A percentile compares a stretch with the other conserved stretches of the same genome.
phyloP scores from a whole-genome alignment of 352 stramenopile species.

The Globisporangium takayamanum region DNA sequence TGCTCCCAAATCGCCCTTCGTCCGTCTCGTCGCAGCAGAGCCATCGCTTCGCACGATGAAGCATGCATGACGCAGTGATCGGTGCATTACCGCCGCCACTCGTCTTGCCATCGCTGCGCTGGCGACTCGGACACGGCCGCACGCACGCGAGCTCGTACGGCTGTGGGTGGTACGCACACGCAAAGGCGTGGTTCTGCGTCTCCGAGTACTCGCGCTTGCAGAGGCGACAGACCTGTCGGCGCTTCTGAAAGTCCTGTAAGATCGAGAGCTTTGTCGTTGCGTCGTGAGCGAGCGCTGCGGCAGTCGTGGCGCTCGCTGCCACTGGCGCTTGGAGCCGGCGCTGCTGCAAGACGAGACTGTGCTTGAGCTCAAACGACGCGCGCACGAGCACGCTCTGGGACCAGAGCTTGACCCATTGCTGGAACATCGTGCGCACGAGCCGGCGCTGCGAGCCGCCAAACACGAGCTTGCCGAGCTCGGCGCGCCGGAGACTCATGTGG shows the following conservation, averaged over 20 bases:
- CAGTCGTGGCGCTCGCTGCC: not conserved
- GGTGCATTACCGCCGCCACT: not conserved
- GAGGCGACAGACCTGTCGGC: conserved; percentile 44
- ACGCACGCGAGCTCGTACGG: conserved; percentile 62
- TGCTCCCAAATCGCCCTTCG: conserved; percentile 58
- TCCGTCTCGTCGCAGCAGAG: conserved; percentile 71
- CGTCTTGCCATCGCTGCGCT: not conserved
- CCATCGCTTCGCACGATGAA: conserved; percentile 66
- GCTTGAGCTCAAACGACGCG: conserved; percentile 61
- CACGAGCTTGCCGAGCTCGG: conserved; percentile 45
- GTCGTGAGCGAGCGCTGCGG: not conserved
- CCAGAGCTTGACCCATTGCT: conserved; percentile 58
- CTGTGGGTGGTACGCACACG: conserved; percentile 58
- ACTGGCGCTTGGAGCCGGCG: conserved; percentile 24
- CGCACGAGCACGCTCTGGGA: conserved; percentile 46
- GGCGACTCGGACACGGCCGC: conserved; percentile 42
- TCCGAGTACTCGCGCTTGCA: conserved; percentile 65
- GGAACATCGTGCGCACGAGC: conserved; percentile 41
- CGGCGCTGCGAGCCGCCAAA: conserved; percentile 34
- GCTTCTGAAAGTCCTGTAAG: conserved; percentile 55
- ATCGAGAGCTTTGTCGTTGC: conserved; percentile 32
- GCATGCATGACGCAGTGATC: conserved; percentile 42
- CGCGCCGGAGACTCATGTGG: conserved; percentile 36
- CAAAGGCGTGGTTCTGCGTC: conserved; percentile 58
- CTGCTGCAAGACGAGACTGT: conserved; percentile 51